Evolutionary conservation across 75 land plant genomes (phyloP).

Genomic region (Sequoiadendron giganteum): DNA sequence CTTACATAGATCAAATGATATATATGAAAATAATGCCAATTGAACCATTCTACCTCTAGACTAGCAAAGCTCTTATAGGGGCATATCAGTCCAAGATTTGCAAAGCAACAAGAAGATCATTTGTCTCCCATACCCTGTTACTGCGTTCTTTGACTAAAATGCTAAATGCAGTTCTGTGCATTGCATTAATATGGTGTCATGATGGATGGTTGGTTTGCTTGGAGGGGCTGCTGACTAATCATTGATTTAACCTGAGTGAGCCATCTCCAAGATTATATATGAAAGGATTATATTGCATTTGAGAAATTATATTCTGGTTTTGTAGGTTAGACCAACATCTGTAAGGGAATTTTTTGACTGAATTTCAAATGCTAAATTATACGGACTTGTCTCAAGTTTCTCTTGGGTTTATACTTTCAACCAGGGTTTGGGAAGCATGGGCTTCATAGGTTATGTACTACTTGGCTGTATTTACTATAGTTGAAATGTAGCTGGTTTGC

Average conservation of each 20-base stretch:
- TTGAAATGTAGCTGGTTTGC: neutral
- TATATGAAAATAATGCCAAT: neutral
- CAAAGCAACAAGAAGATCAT: neutral
- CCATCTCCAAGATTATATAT: neutral
- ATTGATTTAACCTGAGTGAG: neutral
- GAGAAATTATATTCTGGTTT: no score
- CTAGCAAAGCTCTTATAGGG: neutral
- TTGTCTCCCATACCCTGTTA: neutral
- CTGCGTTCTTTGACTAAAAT: neutral
- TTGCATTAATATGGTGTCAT: neutral
- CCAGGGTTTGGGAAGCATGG: neutral
- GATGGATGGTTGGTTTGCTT: neutral
- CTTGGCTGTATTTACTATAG: neutral
- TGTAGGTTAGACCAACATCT: neutral
- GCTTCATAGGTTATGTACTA: neutral
- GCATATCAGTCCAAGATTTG: neutral
- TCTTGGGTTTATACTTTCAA: neutral
- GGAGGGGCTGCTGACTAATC: neutral
- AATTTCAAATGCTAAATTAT: neutral
- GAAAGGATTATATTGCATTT: neutral
- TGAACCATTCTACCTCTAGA: neutral
- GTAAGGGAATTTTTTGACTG: neutral
- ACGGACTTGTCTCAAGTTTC: neutral
- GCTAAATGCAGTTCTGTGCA: neutral
- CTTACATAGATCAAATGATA: neutral